Percentiles rank a stretch among this genome's conserved stretches.
These are phyloP conservation scores for Chaetomiaceae sp. DNA, from an alignment of 2,329 filamentous ascomycete species.

Conservation along the genomic window DNA sequence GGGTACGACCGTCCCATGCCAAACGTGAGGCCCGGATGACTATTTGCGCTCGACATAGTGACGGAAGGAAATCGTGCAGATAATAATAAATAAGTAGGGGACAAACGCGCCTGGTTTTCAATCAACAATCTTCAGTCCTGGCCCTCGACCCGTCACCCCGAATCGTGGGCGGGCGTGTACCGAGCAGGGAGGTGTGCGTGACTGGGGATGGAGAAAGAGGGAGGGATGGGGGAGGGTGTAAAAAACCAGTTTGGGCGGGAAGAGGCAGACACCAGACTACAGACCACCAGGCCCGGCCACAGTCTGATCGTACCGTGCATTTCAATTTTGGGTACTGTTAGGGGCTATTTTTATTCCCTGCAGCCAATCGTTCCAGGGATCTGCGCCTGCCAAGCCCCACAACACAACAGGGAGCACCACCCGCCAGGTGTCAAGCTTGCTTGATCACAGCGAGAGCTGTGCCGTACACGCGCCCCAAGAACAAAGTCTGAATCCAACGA, in stretches of 20 bases:
- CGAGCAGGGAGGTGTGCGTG: constrained; percentile 28
- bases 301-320: constrained; percentile 1
- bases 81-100: constrained; percentile 10
- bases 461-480: no score
- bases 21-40: constrained; percentile 51
- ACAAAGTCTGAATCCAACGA: no score
- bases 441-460: no score
- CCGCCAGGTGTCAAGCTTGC: no score
- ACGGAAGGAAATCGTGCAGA: constrained; percentile 2
- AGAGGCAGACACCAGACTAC: not conserved
- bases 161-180: constrained; percentile 29
- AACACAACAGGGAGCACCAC: not conserved
- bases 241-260: constrained; percentile 11
- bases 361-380: not conserved
- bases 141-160: constrained; percentile 27
- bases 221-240: constrained; percentile 21
- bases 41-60: constrained; percentile 40
- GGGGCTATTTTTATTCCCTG: not conserved
- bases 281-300: constrained; percentile 1
- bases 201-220: constrained; percentile 23
- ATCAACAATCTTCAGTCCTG: constrained; percentile 20
- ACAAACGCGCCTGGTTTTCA: constrained; percentile 16
- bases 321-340: not conserved
- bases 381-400: constrained; percentile 2
- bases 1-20: constrained; percentile 48